A percentile compares a stretch with the other conserved stretches of the same genome.
phyloP scores from a whole-genome alignment of 192 early-diverging fungal species.

The Coemansia sp. region DNA sequence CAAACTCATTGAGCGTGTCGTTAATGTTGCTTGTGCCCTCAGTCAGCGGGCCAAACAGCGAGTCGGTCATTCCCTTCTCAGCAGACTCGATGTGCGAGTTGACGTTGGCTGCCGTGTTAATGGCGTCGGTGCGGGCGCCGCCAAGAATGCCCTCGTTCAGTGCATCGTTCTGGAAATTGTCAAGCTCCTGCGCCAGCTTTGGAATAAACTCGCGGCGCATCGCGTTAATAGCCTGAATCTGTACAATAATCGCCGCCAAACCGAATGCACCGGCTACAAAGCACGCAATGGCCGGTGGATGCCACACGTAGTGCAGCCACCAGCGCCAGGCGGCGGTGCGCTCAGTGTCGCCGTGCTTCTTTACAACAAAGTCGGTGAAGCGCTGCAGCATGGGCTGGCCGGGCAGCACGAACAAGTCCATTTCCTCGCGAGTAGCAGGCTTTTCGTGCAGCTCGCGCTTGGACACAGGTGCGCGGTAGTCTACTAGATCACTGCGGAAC shows the following conservation, averaged over 20 bases:
- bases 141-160: conserved; percentile 24
- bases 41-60: conserved; percentile 43
- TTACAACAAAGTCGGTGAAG: conserved; percentile 14
- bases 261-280: conserved; percentile 44
- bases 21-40: conserved; percentile 33
- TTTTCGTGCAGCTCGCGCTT: conserved; percentile 13
- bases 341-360: conserved; percentile 23
- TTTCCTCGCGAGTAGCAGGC: conserved; percentile 37
- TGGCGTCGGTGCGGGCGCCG: conserved; percentile 32
- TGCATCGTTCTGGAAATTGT: conserved; percentile 30
- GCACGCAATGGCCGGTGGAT: conserved; percentile 50
- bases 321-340: conserved; percentile 46
- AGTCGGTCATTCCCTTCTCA: conserved; percentile 26
- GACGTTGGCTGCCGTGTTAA: conserved; percentile 25
- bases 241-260: conserved; percentile 20
- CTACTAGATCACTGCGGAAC: conserved; percentile 35
- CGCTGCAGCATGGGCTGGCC: conserved; percentile 28
- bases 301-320: conserved; percentile 45
- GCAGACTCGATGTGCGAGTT: conserved; percentile 26
- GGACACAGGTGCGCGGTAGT: conserved; percentile 16
- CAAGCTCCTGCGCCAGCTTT: conserved; percentile 18
- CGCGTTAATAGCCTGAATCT: conserved; percentile 35
- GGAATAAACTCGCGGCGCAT: conserved; percentile 40
- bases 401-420: conserved; percentile 44
- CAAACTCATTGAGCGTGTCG: conserved; percentile 43